These are phyloP conservation scores for Artomyces pyxidatus DNA, from an alignment of 768 basidiomycete species.

Conservation along the genomic window DNA sequence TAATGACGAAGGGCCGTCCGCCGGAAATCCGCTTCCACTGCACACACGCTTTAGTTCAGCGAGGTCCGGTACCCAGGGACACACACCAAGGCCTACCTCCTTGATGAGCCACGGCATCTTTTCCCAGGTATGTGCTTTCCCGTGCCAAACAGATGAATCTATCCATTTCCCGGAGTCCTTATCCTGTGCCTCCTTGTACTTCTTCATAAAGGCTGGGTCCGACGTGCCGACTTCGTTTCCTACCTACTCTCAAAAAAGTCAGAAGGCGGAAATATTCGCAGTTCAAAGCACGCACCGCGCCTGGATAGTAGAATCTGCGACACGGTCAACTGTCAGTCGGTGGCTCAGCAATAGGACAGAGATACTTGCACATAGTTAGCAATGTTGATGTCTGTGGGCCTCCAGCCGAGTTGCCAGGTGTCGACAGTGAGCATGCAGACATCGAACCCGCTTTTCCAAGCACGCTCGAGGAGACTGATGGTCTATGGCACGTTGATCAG, in stretches of 20 bases:
- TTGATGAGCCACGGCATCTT: conserved; percentile 42
- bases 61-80: background rate
- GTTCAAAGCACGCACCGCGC: too few relatives aligned
- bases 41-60: background rate
- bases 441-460: conserved; percentile 39
- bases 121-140: conserved; percentile 45
- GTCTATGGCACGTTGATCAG: conserved; percentile 21
- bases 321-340: background rate
- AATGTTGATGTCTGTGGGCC: conserved; percentile 39
- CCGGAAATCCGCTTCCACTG: conserved; percentile 41
- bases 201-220: conserved; percentile 44
- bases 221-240: conserved; percentile 40
- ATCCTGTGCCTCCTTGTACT: conserved; percentile 33
- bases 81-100: conserved; percentile 23
- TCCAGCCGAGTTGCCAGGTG: conserved; percentile 45
- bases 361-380: conserved; percentile 39
- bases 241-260: too few relatives aligned
- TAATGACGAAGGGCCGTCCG: conserved; percentile 44
- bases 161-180: conserved; percentile 40
- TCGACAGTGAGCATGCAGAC: conserved; percentile 40
- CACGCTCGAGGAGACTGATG: conserved; percentile 37
- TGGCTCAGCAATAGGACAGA: too few relatives aligned
- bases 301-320: conserved; percentile 33
- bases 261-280: too few relatives aligned
- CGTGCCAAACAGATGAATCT: conserved; percentile 40